These are phyloP conservation scores for Dactylellina cionopaga DNA, from an alignment of 2,329 filamentous ascomycete species.

Conservation along the genomic window DNA sequence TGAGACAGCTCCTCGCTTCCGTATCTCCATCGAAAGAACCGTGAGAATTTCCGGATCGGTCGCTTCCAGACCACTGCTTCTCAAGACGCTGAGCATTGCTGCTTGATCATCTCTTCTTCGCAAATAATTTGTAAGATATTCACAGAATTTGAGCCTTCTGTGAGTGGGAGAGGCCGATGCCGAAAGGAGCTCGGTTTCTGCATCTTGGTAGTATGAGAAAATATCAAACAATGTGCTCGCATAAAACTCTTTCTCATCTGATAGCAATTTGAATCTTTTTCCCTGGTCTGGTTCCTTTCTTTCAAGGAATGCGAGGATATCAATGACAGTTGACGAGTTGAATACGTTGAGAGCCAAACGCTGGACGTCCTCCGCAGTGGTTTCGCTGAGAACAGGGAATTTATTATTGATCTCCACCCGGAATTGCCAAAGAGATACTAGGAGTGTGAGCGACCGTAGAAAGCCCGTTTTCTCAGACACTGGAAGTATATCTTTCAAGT, in stretches of 20 bases:
- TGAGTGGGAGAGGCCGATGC: background rate
- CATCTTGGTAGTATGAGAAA: background rate
- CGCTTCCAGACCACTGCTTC: background rate
- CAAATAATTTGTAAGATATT: slow-evolving; percentile 1
- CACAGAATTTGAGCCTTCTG: background rate
- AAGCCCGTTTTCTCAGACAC: background rate
- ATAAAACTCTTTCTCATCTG: background rate
- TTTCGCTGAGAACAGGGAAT: background rate
- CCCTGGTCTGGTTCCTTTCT: background rate
- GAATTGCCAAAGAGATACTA: background rate
- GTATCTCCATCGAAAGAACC: background rate
- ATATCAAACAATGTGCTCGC: background rate
- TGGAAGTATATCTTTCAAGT: background rate
- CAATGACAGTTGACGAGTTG: background rate
- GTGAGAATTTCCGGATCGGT: background rate
- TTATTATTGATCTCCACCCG: background rate
- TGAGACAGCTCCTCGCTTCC: background rate
- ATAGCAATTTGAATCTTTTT: background rate
- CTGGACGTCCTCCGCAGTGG: background rate
- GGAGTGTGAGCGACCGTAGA: background rate
- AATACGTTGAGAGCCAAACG: background rate
- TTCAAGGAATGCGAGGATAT: background rate
- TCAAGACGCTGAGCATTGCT: background rate
- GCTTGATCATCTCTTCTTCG: background rate
- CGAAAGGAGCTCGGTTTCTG: background rate